Evolutionary conservation across 148 eudicot genomes (phyloP), one percentile per base, ranked within the genome.

Genomic region (Cornus controversa): DNA sequence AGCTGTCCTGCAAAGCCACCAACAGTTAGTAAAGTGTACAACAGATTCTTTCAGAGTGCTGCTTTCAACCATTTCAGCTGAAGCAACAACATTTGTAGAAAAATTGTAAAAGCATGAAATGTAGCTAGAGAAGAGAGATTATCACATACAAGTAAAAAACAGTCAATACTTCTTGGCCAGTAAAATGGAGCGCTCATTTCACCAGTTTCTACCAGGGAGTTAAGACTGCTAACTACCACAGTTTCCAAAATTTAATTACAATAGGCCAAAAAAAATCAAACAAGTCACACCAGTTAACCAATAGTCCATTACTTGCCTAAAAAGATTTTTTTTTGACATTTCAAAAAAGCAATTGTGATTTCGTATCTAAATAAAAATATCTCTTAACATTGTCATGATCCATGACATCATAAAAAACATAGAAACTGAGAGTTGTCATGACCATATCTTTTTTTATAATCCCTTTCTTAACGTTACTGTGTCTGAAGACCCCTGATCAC

Each of bases 1-100:
- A 71, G 67, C 71, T 78, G 75, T 78, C 91, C 91, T 92, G 85
- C 76, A 75, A 74, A 75, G 62, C 23, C 80, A 37, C 37, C 53
- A 74, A 58, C 40, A 76, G 9, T 66, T 26, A 63, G 62, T 13
- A 58, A 20, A 22, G 40, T n/a, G 69, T 15, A 42, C 10, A 36
- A 66, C n/a, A 68, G 27, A 69, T 69, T 58, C 66, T 36, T 22
- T 18, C 53, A 42, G 13, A 16, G 63, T 58, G 63, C 24, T 37
- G 20, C 67, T 66, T 23, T 27, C 60, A 18, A 75, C 34, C 36
- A 53, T 29, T 57, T 40, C 57, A 53, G 34, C 34, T 40, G 63
- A 26, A 13, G 26, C 20, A 36, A 69, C 27, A 73, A 53, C 22
- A 64, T 67, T 54, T 26, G 47, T 71, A 42, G 28, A 67, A 22